Conservation (phyloP, 1,139 yeast species). For the Eremothecium cymbalariae region DNA sequence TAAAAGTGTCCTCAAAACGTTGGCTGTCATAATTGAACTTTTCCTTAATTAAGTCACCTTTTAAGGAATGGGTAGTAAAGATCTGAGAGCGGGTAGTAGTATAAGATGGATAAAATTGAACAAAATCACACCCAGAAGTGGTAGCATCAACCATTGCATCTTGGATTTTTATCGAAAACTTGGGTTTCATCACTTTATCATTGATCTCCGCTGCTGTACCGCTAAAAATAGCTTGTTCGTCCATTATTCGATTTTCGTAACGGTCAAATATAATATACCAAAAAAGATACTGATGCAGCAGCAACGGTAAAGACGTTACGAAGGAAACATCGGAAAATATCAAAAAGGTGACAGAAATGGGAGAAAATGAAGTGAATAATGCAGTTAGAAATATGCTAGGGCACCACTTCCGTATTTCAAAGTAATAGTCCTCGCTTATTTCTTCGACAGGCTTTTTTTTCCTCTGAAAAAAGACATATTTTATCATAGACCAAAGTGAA, state of each 20-base stretch:
- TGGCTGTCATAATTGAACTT: slow-evolving; percentile 17
- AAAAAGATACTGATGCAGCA: slow-evolving; percentile 36
- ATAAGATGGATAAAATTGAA: slow-evolving; percentile 36
- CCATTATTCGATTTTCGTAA: slow-evolving; percentile 45
- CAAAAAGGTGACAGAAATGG: slow-evolving; percentile 40
- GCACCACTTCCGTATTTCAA: slow-evolving; percentile 53
- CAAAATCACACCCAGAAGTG: slow-evolving; percentile 32
- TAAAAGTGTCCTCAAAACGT: slow-evolving; percentile 20
- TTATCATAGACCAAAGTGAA: slow-evolving; percentile 21
- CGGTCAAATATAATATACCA: slow-evolving; percentile 37
- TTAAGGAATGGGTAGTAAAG: slow-evolving; percentile 25
- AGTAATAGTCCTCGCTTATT: slow-evolving; percentile 32
- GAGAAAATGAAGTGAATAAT: slow-evolving; percentile 49
- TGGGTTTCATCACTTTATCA: slow-evolving; percentile 57
- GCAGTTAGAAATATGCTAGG: slow-evolving; percentile 47
- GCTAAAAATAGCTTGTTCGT: slow-evolving; percentile 52
- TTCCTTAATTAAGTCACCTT: slow-evolving; percentile 23
- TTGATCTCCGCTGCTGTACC: slow-evolving; percentile 61
- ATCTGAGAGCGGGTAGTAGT: slow-evolving; percentile 24
- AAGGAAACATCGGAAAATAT: slow-evolving; percentile 36
- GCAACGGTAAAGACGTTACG: slow-evolving; percentile 35
- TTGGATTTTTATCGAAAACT: slow-evolving; percentile 43
- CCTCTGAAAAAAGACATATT: slow-evolving; percentile 14
- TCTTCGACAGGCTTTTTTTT: slow-evolving; percentile 21
- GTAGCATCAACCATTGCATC: slow-evolving; percentile 65